Evolutionary conservation across 225 moss, liverwort and hornwort species (phyloP).

Genomic region (Thuidium tamariscinum): DNA sequence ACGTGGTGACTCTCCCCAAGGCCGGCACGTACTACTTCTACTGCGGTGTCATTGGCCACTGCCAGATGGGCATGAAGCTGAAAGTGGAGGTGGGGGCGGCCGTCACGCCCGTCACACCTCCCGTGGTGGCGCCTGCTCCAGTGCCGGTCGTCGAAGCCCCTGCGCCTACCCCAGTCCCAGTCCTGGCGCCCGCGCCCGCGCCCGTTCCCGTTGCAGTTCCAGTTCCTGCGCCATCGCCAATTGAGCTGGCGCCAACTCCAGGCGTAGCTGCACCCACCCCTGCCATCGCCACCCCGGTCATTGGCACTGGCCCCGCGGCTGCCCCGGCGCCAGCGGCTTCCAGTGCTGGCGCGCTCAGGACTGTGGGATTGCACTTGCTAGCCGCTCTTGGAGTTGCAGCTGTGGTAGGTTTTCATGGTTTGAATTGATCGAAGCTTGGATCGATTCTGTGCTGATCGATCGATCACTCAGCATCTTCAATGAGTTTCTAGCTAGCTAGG

Average conservation of each 20-base stretch:
- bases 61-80: constrained; percentile 34
- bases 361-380: not conserved
- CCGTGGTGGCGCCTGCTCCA: not conserved
- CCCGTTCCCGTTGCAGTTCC: too few species aligned
- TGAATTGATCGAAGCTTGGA: not conserved
- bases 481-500: too few species aligned
- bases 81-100: constrained; percentile 4
- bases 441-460: not conserved
- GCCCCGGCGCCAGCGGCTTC: not conserved
- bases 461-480: not conserved
- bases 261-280: not conserved
- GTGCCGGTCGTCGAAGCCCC: not conserved
- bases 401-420: not conserved
- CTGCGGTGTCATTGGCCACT: constrained; percentile 15
- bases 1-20: constrained; percentile 11
- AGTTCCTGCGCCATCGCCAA: not conserved
- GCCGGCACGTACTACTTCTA: constrained; percentile 35
- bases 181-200: not conserved
- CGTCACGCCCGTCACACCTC: not conserved
- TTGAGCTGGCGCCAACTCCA: not conserved
- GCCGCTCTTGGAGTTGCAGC: not conserved
- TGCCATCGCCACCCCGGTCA: not conserved
- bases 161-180: not conserved
- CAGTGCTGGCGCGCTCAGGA: not conserved
- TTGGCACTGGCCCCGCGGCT: not conserved